Base-by-base conservation (phyloP, 23 red algal genomes). In the Gracilariopsis chorda region DNA sequence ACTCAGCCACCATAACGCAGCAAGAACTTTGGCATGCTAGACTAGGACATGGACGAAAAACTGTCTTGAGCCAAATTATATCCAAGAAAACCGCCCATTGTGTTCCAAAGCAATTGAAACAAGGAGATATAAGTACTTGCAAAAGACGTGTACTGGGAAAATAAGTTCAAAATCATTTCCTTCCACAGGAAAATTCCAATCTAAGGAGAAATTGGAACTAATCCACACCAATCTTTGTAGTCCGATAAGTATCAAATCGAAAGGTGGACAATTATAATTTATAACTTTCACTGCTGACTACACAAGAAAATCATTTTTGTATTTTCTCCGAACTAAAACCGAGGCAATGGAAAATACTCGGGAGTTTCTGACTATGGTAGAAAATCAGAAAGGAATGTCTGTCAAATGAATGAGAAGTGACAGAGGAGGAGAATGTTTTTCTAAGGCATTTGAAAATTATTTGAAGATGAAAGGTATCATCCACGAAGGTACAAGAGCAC, bases 271-370 rank as follows among this genome's bases (percentile, higher is more conserved):
- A 45, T 44, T 25, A 24, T 91, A 91, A 37, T 80, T 80, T 46
- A 29, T 79, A 34, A 91, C 87, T 2, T 37, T 91, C 28, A 42
- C 52, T 4, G 87, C 58, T 30, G 87, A 91, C 39, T 62, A 43
- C 70, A 7, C 44, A 10, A 20, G 69, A 42, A 70, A 7, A 13
- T 56, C 30, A 2, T 77, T 77, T 29, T 17, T 80, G 1, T 69
- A 77, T 69, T 63, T 80, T 13, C 39, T 91, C 1, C 44, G 28
- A 4, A 10, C n/a, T 2, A 91, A 91, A 5, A n/a, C 48, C 8
- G 69, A 91, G 42, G 69, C 61, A 27, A 11, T 46, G 4, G 32
- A 60, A 42, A 61, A 39, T 3, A n/a, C 34, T 29, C 11, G 17
- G 21, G 73, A 78, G 5, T 58, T 8, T 43, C 21, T 80, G 16